Percentiles rank a stretch among this genome's conserved stretches.
Conservation (phyloP, 1,284 basidiomycete genomes). For the Athelia psychrophila region DNA sequence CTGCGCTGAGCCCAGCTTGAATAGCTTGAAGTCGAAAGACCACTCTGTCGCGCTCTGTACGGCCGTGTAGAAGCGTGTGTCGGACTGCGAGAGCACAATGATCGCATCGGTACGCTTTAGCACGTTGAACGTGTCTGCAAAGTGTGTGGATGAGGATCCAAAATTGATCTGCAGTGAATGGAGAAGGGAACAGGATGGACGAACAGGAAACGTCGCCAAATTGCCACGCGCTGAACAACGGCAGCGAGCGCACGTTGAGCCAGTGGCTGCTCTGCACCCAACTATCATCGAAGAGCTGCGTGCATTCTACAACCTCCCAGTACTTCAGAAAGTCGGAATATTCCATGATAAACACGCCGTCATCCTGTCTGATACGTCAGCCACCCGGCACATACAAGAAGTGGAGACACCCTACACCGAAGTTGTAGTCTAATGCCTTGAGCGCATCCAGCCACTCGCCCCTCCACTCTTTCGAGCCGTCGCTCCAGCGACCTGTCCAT, state of each 20-base stretch:
- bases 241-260: conserved; percentile 35
- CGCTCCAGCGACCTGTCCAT: conserved; percentile 52
- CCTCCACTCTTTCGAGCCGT: conserved; percentile 53
- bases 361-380: neutral
- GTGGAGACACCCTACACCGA: conserved; percentile 36
- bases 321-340: conserved; percentile 49
- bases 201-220: conserved; percentile 49
- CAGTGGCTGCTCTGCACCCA: conserved; percentile 50
- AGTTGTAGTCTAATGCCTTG: conserved; percentile 34
- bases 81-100: conserved; percentile 47
- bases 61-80: conserved; percentile 40
- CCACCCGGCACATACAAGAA: neutral
- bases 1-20: conserved; percentile 38
- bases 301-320: conserved; percentile 44
- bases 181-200: conserved; percentile 12
- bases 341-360: conserved; percentile 57
- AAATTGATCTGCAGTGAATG: neutral
- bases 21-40: conserved; percentile 47
- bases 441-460: conserved; percentile 41
- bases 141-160: too few species aligned
- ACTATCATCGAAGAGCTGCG: conserved; percentile 41
- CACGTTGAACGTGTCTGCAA: conserved; percentile 40
- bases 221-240: conserved; percentile 38
- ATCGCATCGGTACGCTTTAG: conserved; percentile 34
- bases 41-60: conserved; percentile 31